phyloP scores from a whole-genome alignment of 1,139 yeast species.

The Torulaspora pretoriensis region DNA sequence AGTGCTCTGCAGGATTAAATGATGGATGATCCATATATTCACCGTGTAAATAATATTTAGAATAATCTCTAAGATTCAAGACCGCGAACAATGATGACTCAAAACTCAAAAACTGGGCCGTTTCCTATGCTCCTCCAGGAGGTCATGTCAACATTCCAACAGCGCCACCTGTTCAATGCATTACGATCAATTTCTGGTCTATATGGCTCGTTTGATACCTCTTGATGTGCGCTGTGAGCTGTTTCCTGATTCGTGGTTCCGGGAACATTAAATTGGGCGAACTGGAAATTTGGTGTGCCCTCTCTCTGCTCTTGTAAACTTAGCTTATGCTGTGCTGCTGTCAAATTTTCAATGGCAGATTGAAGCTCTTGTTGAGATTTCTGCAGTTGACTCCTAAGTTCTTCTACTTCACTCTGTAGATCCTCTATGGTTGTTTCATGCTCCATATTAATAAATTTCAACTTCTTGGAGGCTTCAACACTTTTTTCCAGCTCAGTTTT shows the following conservation, averaged over 20 bases:
- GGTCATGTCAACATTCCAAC: slow-evolving; percentile 85
- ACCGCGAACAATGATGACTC: slow-evolving; percentile 9
- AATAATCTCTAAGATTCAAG: not conserved
- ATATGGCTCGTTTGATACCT: slow-evolving; percentile 7
- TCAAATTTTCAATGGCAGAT: slow-evolving; percentile 13
- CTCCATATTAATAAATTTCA: slow-evolving; percentile 47
- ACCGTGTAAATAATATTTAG: not conserved
- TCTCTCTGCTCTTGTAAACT: slow-evolving; percentile 18
- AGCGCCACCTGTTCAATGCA: slow-evolving; percentile 60
- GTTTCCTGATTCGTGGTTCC: not conserved
- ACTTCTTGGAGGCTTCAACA: slow-evolving; percentile 35
- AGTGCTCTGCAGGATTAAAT: slow-evolving; percentile 75
- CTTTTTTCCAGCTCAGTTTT: slow-evolving; percentile 32
- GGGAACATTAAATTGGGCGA: slow-evolving; percentile 14
- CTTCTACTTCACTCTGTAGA: slow-evolving; percentile 34
- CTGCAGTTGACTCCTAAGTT: slow-evolving; percentile 34
- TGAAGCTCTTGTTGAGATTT: slow-evolving; percentile 30
- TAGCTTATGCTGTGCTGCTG: slow-evolving; percentile 11
- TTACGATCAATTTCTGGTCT: slow-evolving; percentile 31
- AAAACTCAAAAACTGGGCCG: slow-evolving; percentile 55
- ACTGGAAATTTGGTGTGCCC: slow-evolving; percentile 20
- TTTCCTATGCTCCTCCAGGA: slow-evolving; percentile 65
- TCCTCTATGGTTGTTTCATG: slow-evolving; percentile 44
- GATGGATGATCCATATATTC: slow-evolving; percentile 16
- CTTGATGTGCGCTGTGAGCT: slow-evolving; percentile 4